A percentile compares a stretch with the other conserved stretches of the same genome.
These are phyloP conservation scores for Raddia distichophylla DNA, from an alignment of 176 grass and related monocot species.

Conservation along the genomic window DNA sequence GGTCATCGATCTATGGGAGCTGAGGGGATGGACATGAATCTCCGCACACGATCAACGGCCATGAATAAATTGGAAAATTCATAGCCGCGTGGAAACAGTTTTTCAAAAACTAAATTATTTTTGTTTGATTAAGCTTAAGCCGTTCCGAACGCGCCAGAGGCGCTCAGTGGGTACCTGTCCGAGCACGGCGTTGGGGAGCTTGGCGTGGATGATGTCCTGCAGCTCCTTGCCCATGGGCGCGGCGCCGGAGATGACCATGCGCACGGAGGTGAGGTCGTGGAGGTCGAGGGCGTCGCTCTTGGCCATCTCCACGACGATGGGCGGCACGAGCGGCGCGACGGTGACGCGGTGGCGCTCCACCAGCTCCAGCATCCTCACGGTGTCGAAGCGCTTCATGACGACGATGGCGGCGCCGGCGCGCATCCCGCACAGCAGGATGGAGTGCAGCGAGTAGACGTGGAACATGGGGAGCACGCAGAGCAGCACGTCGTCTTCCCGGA, in stretches of 20 bases:
- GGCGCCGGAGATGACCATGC: slow-evolving; percentile 73
- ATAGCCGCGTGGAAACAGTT: too few relatives aligned
- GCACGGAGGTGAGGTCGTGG: slow-evolving; percentile 72
- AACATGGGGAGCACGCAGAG: slow-evolving; percentile 96
- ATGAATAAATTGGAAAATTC: too few relatives aligned
- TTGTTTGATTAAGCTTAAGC: too few relatives aligned
- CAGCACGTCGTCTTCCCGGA: slow-evolving; percentile 47
- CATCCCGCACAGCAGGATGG: slow-evolving; percentile 76
- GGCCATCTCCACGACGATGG: slow-evolving; percentile 80
- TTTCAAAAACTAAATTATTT: too few relatives aligned
- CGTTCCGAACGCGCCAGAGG: too few relatives aligned
- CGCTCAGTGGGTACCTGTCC: slow-evolving; percentile 53
- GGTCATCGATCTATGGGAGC: too few relatives aligned
- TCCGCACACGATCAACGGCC: too few relatives aligned
- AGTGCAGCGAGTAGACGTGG: slow-evolving; percentile 75
- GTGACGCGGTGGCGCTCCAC: slow-evolving; percentile 65
- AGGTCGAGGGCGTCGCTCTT: slow-evolving; percentile 52
- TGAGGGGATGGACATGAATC: too few relatives aligned
- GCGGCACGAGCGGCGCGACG: slow-evolving; percentile 64
- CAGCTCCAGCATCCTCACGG: slow-evolving; percentile 51
- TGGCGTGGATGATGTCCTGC: slow-evolving; percentile 62
- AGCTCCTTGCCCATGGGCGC: slow-evolving; percentile 93
- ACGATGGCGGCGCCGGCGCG: slow-evolving; percentile 62
- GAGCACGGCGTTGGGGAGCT: slow-evolving; percentile 59
- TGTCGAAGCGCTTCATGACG: slow-evolving; percentile 72